A percentile compares a stretch with the other conserved stretches of the same genome.
These are phyloP conservation scores for Pseudogymnoascus pannorum DNA, from an alignment of 2,329 filamentous ascomycete genomes.

Conservation along the genomic window DNA sequence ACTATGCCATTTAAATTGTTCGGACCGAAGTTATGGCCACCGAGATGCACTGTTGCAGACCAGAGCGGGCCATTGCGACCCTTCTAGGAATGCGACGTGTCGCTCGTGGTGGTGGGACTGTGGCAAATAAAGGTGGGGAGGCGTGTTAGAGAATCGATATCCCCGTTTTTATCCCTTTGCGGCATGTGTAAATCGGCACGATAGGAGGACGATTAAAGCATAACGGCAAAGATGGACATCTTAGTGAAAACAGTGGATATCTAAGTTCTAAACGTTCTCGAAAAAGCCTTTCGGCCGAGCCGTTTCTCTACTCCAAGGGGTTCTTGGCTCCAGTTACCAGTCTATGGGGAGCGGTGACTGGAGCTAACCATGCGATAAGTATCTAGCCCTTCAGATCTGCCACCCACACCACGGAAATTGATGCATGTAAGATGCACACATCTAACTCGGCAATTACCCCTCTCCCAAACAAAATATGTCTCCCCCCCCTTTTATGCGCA, in stretches of 20 bases:
- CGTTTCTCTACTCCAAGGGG: neutral
- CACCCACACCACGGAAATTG: neutral
- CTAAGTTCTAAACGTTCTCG: neutral
- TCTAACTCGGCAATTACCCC: neutral
- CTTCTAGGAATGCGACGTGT: neutral
- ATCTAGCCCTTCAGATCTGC: neutral
- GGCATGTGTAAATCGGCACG: neutral
- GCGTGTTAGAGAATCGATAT: neutral
- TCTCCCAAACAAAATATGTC: neutral
- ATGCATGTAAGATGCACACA: neutral
- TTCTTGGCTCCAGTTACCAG: neutral
- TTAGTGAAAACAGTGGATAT: constrained; percentile 6
- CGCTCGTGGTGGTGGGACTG: neutral
- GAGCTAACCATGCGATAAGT: neutral
- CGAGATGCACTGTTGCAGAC: neutral
- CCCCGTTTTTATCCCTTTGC: neutral
- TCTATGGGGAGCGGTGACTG: neutral
- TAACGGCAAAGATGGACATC: neutral
- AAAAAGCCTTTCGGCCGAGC: constrained; percentile 2
- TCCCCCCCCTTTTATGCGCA: neutral
- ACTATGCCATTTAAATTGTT: neutral
- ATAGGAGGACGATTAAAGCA: neutral
- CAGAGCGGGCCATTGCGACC: neutral
- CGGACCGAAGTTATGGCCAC: neutral
- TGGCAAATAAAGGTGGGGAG: neutral